Conservation (phyloP, 129 eudicot species). For the Flaveria robusta region DNA sequence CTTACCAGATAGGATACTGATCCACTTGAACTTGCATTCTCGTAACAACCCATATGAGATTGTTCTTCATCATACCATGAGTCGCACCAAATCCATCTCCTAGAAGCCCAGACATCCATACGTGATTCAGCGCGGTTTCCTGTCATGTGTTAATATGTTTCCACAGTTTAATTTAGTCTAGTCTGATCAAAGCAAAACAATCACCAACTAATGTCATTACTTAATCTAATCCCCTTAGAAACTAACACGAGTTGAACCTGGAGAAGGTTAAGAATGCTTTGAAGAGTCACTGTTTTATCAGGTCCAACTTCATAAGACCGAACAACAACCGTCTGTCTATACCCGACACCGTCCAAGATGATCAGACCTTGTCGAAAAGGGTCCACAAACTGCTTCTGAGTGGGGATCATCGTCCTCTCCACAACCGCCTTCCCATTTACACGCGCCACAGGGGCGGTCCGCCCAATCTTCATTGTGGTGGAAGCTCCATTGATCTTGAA, state of each 20-base stretch:
- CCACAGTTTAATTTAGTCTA: neutral
- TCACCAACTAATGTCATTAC: neutral
- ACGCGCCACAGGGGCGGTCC: slow-evolving; percentile 19
- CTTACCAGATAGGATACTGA: slow-evolving; percentile 81
- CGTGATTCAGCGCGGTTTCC: slow-evolving; percentile 90
- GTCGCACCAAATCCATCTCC: slow-evolving; percentile 89
- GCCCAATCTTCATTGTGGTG: slow-evolving; percentile 16
- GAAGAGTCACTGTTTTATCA: slow-evolving; percentile 66
- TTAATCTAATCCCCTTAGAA: neutral
- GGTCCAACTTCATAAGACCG: slow-evolving; percentile 80
- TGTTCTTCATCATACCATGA: slow-evolving; percentile 72
- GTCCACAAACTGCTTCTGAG: slow-evolving; percentile 60
- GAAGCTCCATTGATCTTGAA: slow-evolving; percentile 34
- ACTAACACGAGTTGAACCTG: slow-evolving; percentile 42
- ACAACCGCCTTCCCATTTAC: slow-evolving; percentile 32
- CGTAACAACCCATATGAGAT: slow-evolving; percentile 88
- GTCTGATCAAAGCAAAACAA: neutral
- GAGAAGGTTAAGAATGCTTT: slow-evolving; percentile 66
- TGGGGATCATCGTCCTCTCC: slow-evolving; percentile 54
- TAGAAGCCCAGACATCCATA: slow-evolving; percentile 84
- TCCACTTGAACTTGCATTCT: slow-evolving; percentile 82
- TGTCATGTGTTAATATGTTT: slow-evolving; percentile 31
- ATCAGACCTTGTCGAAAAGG: slow-evolving; percentile 66
- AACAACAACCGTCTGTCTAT: slow-evolving; percentile 65
- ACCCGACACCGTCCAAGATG: slow-evolving; percentile 60